These are phyloP conservation scores for Nephelium lappaceum DNA, from an alignment of 345 rosid genomes.

Conservation along the genomic window DNA sequence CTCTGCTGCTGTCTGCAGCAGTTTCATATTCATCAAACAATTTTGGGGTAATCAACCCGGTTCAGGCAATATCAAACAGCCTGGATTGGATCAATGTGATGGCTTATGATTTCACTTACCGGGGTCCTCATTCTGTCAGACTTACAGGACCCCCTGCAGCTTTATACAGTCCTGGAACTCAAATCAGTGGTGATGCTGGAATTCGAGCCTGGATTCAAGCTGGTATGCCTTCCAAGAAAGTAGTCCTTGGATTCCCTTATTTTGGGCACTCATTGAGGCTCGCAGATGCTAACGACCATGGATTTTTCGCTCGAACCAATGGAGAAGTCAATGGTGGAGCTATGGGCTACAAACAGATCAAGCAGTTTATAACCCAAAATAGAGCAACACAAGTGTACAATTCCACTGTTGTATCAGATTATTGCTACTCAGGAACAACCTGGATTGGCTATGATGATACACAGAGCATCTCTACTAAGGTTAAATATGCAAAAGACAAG, in stretches of 20 bases:
- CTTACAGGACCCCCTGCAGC: constrained; percentile 48
- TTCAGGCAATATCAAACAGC: constrained; percentile 18
- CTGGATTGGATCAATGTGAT: constrained; percentile 68
- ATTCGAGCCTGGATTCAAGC: constrained; percentile 53
- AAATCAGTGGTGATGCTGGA: constrained; percentile 59
- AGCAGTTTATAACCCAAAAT: no score
- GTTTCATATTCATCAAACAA: constrained; percentile 24
- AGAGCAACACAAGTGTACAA: no score
- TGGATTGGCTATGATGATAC: no score
- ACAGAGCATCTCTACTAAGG: no score
- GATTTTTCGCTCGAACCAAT: no score
- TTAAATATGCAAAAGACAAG: no score
- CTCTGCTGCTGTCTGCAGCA: constrained; percentile 41
- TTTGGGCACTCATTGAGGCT: constrained; percentile 66
- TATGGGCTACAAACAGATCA: no score
- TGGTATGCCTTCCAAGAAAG: constrained; percentile 43
- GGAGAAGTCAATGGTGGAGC: no score
- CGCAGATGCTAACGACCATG: no score
- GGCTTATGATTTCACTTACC: constrained; percentile 40
- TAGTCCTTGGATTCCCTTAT: constrained; percentile 69
- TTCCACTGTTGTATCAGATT: no score
- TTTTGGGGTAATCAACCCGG: constrained; percentile 28
- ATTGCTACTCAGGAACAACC: no score
- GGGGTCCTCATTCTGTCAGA: background rate
- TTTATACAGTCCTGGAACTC: constrained; percentile 52